Percentiles rank a stretch among this genome's conserved stretches.
Conservation (phyloP, 2,329 filamentous ascomycete genomes). For the Nemania sp. region DNA sequence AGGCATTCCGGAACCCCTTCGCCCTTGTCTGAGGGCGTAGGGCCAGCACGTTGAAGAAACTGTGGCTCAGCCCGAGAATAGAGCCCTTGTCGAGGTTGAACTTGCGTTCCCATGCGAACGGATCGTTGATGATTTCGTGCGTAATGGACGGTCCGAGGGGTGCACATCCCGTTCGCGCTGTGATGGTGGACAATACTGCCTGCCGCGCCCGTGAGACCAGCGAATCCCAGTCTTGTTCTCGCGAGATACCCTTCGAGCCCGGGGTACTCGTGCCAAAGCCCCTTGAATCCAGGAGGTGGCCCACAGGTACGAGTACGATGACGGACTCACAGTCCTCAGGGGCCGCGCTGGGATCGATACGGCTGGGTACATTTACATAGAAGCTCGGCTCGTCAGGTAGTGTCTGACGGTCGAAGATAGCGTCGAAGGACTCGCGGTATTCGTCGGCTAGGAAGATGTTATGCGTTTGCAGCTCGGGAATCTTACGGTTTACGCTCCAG, state of each 20-base stretch:
- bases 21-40: slow-evolving; percentile 66
- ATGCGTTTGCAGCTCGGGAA: slow-evolving; percentile 68
- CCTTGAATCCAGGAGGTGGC: slow-evolving; percentile 61
- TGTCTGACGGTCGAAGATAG: slow-evolving; percentile 70
- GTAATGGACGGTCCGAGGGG: slow-evolving; percentile 52
- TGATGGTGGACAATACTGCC: slow-evolving; percentile 64
- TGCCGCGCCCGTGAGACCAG: slow-evolving; percentile 62
- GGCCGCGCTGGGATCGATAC: slow-evolving; percentile 69
- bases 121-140: slow-evolving; percentile 68
- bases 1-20: slow-evolving; percentile 53
- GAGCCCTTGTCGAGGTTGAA: slow-evolving; percentile 78
- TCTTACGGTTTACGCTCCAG: slow-evolving; percentile 65
- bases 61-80: slow-evolving; percentile 72
- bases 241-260: slow-evolving; percentile 38
- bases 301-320: slow-evolving; percentile 72
- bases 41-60: slow-evolving; percentile 72
- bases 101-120: slow-evolving; percentile 62
- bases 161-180: slow-evolving; percentile 60
- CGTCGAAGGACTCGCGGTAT: slow-evolving; percentile 73
- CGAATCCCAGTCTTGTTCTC: slow-evolving; percentile 61
- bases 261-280: slow-evolving; percentile 23
- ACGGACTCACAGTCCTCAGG: slow-evolving; percentile 66
- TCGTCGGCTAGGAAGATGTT: slow-evolving; percentile 78
- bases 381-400: slow-evolving; percentile 72
- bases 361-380: slow-evolving; percentile 75